Percentiles rank a stretch among this genome's conserved stretches.
phyloP scores from a whole-genome alignment of 495 filamentous ascomycete genomes.

The Lasiosphaeria miniovina region DNA sequence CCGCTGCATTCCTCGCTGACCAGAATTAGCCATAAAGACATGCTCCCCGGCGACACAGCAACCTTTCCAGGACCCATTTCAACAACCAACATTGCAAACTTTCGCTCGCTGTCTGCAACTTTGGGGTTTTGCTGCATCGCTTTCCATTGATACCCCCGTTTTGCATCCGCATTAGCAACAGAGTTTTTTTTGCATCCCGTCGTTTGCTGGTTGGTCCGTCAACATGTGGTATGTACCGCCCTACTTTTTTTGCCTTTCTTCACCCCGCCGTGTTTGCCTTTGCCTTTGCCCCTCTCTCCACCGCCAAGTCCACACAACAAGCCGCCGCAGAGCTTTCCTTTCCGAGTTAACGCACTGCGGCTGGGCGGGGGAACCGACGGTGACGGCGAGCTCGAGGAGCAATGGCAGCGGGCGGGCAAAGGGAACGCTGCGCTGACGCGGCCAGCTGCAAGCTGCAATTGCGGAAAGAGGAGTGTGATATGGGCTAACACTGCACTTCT shows the following conservation, averaged over 20 bases:
- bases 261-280: neutral
- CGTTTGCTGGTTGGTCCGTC: slow-evolving; percentile 26
- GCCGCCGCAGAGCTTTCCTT: neutral
- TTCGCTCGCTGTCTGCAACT: slow-evolving; percentile 11
- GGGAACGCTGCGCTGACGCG: neutral
- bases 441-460: neutral
- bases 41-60: slow-evolving; percentile 13
- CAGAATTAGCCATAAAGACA: slow-evolving; percentile 19
- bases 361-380: neutral
- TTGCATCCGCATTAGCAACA: slow-evolving; percentile 6
- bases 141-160: slow-evolving; percentile 8
- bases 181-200: slow-evolving; percentile 15
- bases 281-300: neutral
- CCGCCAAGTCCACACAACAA: neutral
- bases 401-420: no score
- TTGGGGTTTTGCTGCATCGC: slow-evolving; percentile 1
- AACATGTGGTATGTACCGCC: slow-evolving; percentile 34
- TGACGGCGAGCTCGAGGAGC: neutral
- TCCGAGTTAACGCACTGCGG: neutral
- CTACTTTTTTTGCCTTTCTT: slow-evolving; percentile 12
- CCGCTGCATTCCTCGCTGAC: slow-evolving; percentile 17
- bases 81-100: slow-evolving; percentile 12
- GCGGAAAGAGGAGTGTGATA: neutral
- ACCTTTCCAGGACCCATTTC: slow-evolving; percentile 3
- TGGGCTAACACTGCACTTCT: neutral